Conservation (phyloP, 805 yeast species). For the Peterozyma xylosa region DNA sequence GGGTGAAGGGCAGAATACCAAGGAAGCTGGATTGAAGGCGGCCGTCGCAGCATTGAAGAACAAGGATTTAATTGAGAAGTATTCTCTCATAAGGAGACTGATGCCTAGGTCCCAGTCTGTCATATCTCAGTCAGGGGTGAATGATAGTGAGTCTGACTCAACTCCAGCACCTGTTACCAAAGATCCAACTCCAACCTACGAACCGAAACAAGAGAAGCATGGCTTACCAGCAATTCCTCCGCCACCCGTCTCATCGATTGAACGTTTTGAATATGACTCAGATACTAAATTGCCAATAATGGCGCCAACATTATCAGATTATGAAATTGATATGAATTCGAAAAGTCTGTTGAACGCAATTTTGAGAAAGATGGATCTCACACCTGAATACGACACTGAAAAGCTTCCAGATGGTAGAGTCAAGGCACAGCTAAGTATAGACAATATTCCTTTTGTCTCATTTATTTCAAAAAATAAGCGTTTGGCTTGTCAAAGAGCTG, state of each 20-base stretch:
- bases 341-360: conserved; percentile 24
- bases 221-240: background rate
- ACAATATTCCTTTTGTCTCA: conserved; percentile 23
- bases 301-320: conserved; percentile 1
- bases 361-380: conserved; percentile 12
- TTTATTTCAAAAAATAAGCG: conserved; percentile 27
- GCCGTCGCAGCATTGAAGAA: conserved; percentile 74
- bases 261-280: background rate
- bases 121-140: background rate
- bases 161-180: conserved; percentile 4
- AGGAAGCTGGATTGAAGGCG: conserved; percentile 78
- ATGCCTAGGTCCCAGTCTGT: conserved; percentile 28
- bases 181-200: background rate
- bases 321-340: conserved; percentile 16
- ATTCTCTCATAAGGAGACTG: conserved; percentile 46
- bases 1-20: conserved; percentile 63
- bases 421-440: conserved; percentile 19
- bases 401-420: conserved; percentile 14
- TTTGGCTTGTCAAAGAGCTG: conserved; percentile 30
- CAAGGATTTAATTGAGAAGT: conserved; percentile 53
- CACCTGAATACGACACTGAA: conserved; percentile 24
- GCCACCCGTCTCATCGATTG: background rate
- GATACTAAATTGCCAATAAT: background rate
- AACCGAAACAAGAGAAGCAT: no score
- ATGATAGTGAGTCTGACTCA: background rate